Percentiles rank a stretch among this genome's conserved stretches.
phyloP scores from a whole-genome alignment of 257 asterid genomes.

The Vinca minor region DNA sequence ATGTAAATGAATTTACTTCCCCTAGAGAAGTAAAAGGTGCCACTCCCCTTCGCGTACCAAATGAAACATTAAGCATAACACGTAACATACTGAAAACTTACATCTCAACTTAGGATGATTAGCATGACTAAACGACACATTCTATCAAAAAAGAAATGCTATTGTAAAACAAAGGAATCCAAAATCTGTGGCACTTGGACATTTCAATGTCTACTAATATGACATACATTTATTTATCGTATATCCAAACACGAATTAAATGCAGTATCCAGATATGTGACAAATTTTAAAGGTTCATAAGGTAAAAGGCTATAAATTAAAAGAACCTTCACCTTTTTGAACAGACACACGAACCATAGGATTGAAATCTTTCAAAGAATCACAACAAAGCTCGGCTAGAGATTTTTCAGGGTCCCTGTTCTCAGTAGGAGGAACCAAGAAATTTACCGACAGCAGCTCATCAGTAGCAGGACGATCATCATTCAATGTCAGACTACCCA shows the following conservation, averaged over 20 bases:
- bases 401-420: slow-evolving; percentile 47
- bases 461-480: slow-evolving; percentile 68
- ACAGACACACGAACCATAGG: slow-evolving; percentile 95
- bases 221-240: neutral
- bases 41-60: too few relatives aligned
- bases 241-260: too few relatives aligned
- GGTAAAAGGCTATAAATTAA: neutral
- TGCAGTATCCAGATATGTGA: neutral
- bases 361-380: slow-evolving; percentile 87
- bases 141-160: neutral
- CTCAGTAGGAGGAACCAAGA: slow-evolving; percentile 54
- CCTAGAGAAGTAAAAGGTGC: too few relatives aligned
- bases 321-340: slow-evolving; percentile 54
- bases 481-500: slow-evolving; percentile 80
- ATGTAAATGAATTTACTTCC: too few relatives aligned
- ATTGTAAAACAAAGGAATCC: neutral
- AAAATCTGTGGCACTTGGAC: neutral
- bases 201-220: neutral
- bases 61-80: too few relatives aligned
- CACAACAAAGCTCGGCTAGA: slow-evolving; percentile 81
- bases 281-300: neutral
- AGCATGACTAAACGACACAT: neutral
- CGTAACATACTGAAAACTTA: too few relatives aligned
- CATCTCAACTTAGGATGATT: neutral
- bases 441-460: slow-evolving; percentile 66